Evolutionary conservation across 768 basidiomycete species (phyloP).

Genomic region (Piloderma croceum): DNA sequence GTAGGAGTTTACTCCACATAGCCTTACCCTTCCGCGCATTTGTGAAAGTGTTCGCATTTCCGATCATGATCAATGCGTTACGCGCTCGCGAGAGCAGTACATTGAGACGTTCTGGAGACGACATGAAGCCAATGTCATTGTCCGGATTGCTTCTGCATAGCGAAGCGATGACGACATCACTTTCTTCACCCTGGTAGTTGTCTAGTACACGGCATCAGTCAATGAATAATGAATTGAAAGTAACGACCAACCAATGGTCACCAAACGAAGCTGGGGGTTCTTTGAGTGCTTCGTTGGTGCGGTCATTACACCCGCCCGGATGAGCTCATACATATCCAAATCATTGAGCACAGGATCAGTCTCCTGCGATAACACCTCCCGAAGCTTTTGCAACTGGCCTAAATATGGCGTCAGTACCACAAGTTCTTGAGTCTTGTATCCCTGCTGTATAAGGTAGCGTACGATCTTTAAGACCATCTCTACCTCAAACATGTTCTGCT

Average conservation of each 20-base stretch:
- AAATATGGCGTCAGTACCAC: conserved; percentile 68
- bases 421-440: conserved; percentile 54
- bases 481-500: conserved; percentile 56
- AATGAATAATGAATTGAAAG: background rate
- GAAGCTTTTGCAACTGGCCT: conserved; percentile 54
- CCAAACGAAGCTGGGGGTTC: conserved; percentile 46
- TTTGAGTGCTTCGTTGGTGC: conserved; percentile 35
- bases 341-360: conserved; percentile 61
- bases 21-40: conserved; percentile 24
- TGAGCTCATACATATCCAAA: conserved; percentile 53
- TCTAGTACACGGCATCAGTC: conserved; percentile 22
- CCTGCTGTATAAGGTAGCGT: conserved; percentile 61
- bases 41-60: conserved; percentile 35
- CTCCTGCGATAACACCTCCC: conserved; percentile 36
- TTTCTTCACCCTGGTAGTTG: conserved; percentile 43
- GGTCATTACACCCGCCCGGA: conserved; percentile 49
- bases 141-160: conserved; percentile 34
- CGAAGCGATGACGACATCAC: conserved; percentile 36
- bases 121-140: conserved; percentile 41
- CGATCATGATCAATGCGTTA: conserved; percentile 36
- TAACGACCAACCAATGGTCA: conserved; percentile 52
- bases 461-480: conserved; percentile 63
- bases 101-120: conserved; percentile 36
- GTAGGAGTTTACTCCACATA: conserved; percentile 32
- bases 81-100: conserved; percentile 44